Conservation (phyloP, 2,329 filamentous ascomycete genomes). For the Metarhizium humberi region DNA sequence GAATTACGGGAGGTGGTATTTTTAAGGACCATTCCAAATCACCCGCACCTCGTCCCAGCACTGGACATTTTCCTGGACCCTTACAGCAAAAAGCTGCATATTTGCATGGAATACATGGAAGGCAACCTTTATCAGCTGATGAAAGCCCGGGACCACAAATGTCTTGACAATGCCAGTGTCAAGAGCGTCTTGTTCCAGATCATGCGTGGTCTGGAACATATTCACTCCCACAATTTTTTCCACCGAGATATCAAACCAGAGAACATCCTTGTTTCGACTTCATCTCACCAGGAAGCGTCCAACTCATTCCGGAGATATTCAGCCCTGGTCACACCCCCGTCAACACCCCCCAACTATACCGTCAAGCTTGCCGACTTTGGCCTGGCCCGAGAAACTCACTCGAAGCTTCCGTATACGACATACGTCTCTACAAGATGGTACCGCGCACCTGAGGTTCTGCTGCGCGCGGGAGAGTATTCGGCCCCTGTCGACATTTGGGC, state of each 20-base stretch:
- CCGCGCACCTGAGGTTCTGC: constrained; percentile 85
- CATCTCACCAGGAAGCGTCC: constrained; percentile 68
- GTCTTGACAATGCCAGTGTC: constrained; percentile 78
- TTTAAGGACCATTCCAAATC: constrained; percentile 75
- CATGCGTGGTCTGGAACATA: constrained; percentile 90
- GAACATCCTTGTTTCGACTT: constrained; percentile 94
- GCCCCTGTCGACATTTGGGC: constrained; percentile 98
- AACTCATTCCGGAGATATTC: constrained; percentile 92
- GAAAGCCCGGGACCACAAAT: constrained; percentile 96
- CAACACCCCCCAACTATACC: constrained; percentile 85
- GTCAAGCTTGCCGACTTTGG: constrained; percentile 99
- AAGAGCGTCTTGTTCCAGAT: constrained; percentile 99
- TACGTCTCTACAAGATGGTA: constrained; percentile 99
- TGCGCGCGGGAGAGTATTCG: constrained; percentile 93
- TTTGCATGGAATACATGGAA: constrained; percentile 99
- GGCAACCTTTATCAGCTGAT: constrained; percentile 97
- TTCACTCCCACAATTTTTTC: constrained; percentile 95
- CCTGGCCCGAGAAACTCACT: constrained; percentile 93
- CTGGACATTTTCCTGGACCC: constrained; percentile 98
- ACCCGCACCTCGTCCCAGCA: constrained; percentile 90
- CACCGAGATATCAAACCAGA: constrained; percentile 99
- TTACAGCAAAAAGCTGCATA: constrained; percentile 91
- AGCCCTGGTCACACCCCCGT: constrained; percentile 83
- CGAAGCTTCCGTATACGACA: constrained; percentile 91
- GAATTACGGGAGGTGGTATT: constrained; percentile 97